Percentiles rank a stretch among this genome's conserved stretches.
Conservation (phyloP, 257 asterid genomes). For the Penstemon davidsonii region DNA sequence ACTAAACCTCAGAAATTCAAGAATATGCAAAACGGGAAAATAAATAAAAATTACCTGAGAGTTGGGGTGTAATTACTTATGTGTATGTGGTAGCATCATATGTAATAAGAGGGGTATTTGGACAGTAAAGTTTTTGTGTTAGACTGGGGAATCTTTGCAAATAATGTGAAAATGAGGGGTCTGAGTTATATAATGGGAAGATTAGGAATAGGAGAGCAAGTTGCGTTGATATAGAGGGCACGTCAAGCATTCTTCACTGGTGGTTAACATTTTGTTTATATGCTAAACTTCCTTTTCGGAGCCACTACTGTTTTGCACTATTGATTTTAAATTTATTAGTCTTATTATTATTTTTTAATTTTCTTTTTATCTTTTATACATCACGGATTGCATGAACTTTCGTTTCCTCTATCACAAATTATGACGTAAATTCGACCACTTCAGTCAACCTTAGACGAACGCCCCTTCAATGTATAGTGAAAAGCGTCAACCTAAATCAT, state of each 20-base stretch:
- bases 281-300: not conserved
- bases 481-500: too few relatives aligned
- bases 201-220: not conserved
- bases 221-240: constrained; percentile 27
- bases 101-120: constrained; percentile 1
- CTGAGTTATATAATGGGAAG: constrained; percentile 12
- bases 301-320: not conserved
- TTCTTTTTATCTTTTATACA: not conserved
- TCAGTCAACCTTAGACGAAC: too few relatives aligned
- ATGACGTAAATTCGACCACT: too few relatives aligned
- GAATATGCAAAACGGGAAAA: not conserved
- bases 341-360: too few relatives aligned
- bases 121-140: constrained; percentile 22
- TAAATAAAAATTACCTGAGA: constrained; percentile 7
- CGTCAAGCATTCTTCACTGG: constrained; percentile 32
- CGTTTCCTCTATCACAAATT: too few relatives aligned
- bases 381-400: too few relatives aligned
- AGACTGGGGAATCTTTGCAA: constrained; percentile 22
- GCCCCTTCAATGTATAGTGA: too few relatives aligned
- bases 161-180: constrained; percentile 23
- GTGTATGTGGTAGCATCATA: constrained; percentile 17
- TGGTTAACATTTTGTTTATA: constrained; percentile 21
- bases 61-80: not conserved
- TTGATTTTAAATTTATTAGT: not conserved
- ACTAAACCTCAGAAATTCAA: constrained; percentile 16